A percentile compares a stretch with the other conserved stretches of the same genome.
phyloP scores from a whole-genome alignment of 140 eudicot genomes.

The Anethum foeniculum region DNA sequence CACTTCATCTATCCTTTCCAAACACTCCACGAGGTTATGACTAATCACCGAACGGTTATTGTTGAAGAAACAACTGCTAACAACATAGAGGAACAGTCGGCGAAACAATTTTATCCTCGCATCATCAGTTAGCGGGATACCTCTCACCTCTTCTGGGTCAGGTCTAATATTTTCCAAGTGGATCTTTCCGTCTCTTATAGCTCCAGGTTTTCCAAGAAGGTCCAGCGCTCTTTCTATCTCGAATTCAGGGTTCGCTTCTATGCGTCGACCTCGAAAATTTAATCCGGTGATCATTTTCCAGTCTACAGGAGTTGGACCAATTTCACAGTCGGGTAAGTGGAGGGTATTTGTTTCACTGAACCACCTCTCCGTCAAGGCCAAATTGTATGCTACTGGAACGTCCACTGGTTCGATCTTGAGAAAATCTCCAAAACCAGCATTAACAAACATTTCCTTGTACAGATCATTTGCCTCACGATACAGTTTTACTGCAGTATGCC shows the following conservation, averaged over 20 bases:
- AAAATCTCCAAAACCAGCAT: conserved; percentile 11
- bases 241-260: not conserved
- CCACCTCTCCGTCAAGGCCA: conserved; percentile 17
- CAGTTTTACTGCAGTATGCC: conserved; percentile 4
- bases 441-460: conserved; percentile 9
- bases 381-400: conserved; percentile 7
- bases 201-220: conserved; percentile 11
- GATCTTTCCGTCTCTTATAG: conserved; percentile 6
- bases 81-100: conserved; percentile 11
- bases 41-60: conserved; percentile 11
- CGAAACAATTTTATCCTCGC: not conserved
- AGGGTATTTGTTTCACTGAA: conserved; percentile 14
- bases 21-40: conserved; percentile 1
- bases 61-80: conserved; percentile 13
- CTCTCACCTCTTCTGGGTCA: not conserved
- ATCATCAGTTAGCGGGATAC: not conserved
- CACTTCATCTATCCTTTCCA: conserved; percentile 6
- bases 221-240: not conserved
- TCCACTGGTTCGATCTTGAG: conserved; percentile 6
- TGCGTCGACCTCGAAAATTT: not conserved
- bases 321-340: conserved; percentile 9
- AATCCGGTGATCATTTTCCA: conserved; percentile 12
- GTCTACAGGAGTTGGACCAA: conserved; percentile 15
- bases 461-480: conserved; percentile 1
- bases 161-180: not conserved